Conservation (phyloP, 257 asterid species). For the Anisodus acutangulus region DNA sequence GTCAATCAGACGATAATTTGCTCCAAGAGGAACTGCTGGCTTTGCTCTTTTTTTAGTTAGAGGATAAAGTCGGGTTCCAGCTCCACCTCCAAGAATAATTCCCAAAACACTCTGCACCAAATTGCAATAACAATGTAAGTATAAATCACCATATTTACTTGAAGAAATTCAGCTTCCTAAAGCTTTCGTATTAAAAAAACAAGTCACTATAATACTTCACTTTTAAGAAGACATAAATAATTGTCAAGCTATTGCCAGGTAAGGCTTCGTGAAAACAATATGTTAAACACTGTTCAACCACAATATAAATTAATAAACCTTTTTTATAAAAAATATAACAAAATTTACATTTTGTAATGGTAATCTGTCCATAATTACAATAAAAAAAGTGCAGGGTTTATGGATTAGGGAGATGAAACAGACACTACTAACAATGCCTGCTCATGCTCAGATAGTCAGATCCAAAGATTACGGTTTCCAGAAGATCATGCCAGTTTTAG, state of each 20-base stretch:
- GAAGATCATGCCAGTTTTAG: not conserved
- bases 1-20: conserved; percentile 87
- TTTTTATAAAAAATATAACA: not conserved
- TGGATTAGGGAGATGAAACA: not conserved
- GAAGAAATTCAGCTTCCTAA: not conserved
- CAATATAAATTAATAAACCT: not conserved
- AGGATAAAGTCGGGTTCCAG: conserved; percentile 95
- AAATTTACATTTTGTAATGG: not conserved
- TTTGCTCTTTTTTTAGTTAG: conserved; percentile 92
- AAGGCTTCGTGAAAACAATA: not conserved
- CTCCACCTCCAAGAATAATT: conserved; percentile 94
- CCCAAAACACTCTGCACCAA: conserved; percentile 85
- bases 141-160: not conserved
- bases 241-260: not conserved
- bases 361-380: not conserved
- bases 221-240: not conserved
- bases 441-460: conserved; percentile 4
- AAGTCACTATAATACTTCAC: not conserved
- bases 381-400: not conserved
- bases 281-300: not conserved
- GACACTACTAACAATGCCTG: not conserved
- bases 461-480: not conserved
- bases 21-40: conserved; percentile 98
- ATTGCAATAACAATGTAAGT: not conserved
- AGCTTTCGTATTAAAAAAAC: not conserved